Evolutionary conservation across 2,329 filamentous ascomycete species (phyloP), one percentile per base, ranked within the genome.

Genomic region (Rutstroemia sydowiana): DNA sequence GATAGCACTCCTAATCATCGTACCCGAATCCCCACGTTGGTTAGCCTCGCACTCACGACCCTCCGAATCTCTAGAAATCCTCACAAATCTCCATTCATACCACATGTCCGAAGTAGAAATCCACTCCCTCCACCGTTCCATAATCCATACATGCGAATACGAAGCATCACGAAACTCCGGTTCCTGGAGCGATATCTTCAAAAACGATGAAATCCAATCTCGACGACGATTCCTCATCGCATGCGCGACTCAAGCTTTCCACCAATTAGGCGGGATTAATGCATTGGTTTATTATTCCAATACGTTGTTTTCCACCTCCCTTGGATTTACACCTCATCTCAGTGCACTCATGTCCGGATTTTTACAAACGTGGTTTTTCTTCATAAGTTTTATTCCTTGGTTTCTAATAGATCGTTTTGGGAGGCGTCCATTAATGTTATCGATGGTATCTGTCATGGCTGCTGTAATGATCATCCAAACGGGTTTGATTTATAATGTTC

Each of bases 361-460:
- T 55, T 65, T 77, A 11, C 72, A 76, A 61, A 76, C 74, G 0
- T 73, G 68, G 68, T 71, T 71, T 55, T 70, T 71, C 52, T 44
- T 70, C 20, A 68, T 69, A 1, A 71, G 68, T 0, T 67, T 69
- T n/a, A 65, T 70, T 3, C 67, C 70, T 2, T 59, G 70, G 32
- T 61, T 69, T 5, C 56, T 70, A 1, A 74, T 75, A 45, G 73
- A 75, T 66, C 75, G 81, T 1, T 75, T 84, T 1, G 84, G 83
- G 6, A 80, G 85, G 23, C 76, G 85, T 13, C 78, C 79, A 61
- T 75, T 89, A 54, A 86, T 89, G 77, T 68, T 89, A 9, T 70
- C 69, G 51, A 71, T 71, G 50, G 67, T 72, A 37, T 65, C 61
- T 9, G 32, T 71, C 6, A 72, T 71, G 69, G 66, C 69, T 1